Conservation (phyloP, 306 rosid genomes). For the Styphnolobium japonicum region DNA sequence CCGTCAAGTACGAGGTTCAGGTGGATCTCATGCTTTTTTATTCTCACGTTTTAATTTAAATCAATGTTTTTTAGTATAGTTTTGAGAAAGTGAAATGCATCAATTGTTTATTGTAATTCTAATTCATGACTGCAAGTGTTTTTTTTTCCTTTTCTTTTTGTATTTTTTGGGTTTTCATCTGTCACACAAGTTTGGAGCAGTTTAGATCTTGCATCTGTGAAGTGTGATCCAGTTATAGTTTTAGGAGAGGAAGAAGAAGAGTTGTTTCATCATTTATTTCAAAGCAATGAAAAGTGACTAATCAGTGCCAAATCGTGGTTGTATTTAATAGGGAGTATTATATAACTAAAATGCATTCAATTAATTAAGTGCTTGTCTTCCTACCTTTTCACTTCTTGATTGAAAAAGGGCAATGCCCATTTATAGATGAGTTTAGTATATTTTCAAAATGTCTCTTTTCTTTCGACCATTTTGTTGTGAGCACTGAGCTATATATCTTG, state of each 20-base stretch:
- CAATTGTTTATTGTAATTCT: not conserved
- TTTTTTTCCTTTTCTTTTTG: not conserved
- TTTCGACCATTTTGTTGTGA: not conserved
- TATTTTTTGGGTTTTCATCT: not conserved
- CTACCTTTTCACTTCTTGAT: not conserved
- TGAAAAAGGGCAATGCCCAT: not conserved
- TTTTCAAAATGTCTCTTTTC: not conserved
- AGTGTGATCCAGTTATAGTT: not conserved
- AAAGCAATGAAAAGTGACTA: not conserved
- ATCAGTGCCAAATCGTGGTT: not conserved
- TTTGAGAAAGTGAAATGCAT: not conserved
- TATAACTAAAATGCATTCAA: too few relatives aligned
- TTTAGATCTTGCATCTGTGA: not conserved
- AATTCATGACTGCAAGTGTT: not conserved
- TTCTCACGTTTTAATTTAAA: not conserved
- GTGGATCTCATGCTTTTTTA: slow-evolving; percentile 35
- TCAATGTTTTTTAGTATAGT: not conserved
- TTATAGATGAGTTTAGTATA: not conserved
- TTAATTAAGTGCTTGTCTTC: too few relatives aligned
- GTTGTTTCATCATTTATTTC: not conserved
- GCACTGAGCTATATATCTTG: not conserved
- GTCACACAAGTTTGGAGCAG: not conserved
- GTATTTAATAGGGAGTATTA: not conserved
- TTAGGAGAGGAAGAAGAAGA: not conserved
- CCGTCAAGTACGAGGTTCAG: slow-evolving; percentile 93